Evolutionary conservation across 352 stramenopile species (phyloP), one percentile per base, ranked within the genome.

Genomic region (Phytophthora boehmeriae): DNA sequence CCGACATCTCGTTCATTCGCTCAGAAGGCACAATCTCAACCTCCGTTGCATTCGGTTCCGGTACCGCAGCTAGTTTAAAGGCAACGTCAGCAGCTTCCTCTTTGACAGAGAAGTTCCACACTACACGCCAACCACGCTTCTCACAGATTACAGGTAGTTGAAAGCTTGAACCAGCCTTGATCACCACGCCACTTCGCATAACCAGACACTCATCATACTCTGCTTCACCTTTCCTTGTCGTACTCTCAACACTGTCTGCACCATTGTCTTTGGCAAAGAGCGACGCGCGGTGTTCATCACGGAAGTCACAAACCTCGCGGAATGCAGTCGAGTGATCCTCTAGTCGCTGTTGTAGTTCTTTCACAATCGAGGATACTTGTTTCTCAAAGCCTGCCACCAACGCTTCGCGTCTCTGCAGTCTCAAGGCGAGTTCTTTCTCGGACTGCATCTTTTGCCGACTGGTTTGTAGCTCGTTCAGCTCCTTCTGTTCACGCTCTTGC

Each of bases 21-120:
- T 86, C 65, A 0, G 71, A 61, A 1, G 63, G 39, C 16, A 93
- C 78, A 41, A 75, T 19, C n/a, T 66, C 57, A 17, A 85, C 56
- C 17, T 65, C 50, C 13, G 67, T 64, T 2, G 41, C 30, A 41
- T 59, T 30, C 38, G 42, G 17, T 30, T 30, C 6, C 23, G 51
- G 50, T 42, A 35, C 53, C n/a, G 68, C 55, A 0, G 32, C 66
- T 3, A 93, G 44, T 3, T 70, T 63, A 54, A 90, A 95, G 6
- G 64, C 63, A 0, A 95, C 75, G 49, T 93, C 83, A 1, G 79
- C 80, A 1, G 59, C 67, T 28, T 90, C 80, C 35, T 95, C 86
- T 41, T 87, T 88, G 1, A 95, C 70, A 1, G 64, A 73, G 48
- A 95, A 95, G 39, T 65, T 92, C 86, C 86, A 95, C n/a, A 86